Evolutionary conservation across 345 rosid genomes (phyloP).

Genomic region (Streptanthus diversifolius): DNA sequence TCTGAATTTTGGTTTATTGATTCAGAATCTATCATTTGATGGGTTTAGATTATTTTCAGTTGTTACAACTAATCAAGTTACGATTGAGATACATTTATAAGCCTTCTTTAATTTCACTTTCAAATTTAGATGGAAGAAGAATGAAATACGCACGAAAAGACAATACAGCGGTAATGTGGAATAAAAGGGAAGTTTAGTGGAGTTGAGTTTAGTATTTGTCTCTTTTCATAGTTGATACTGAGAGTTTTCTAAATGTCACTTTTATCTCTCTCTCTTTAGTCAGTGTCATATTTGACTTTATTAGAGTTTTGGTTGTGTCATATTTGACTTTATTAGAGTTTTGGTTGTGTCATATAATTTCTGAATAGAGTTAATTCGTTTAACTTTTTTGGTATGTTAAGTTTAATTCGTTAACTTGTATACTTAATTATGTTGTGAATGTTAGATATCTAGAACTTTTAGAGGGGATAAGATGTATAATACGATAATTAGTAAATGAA

Average conservation of each 20-base stretch:
- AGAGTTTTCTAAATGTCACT: neutral
- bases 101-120: neutral
- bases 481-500: neutral
- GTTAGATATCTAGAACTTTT: neutral
- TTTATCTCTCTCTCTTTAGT: neutral
- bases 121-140: neutral
- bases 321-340: too few relatives aligned
- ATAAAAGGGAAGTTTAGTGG: constrained; percentile 2
- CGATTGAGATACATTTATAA: neutral
- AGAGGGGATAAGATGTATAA: neutral
- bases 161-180: neutral
- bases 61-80: neutral
- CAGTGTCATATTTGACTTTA: neutral
- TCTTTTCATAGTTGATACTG: neutral
- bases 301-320: neutral
- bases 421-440: neutral
- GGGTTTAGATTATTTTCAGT: neutral
- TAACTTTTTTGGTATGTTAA: too few relatives aligned
- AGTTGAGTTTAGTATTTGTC: constrained; percentile 14
- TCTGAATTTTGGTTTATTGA: neutral
- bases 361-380: neutral
- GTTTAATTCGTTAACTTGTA: neutral
- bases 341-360: neutral
- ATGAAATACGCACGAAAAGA: neutral
- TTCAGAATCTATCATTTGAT: constrained; percentile 7